A percentile compares a stretch with the other conserved stretches of the same genome.
These are phyloP conservation scores for Tanacetum coccineum DNA, from an alignment of 129 eudicot genomes.

Conservation along the genomic window DNA sequence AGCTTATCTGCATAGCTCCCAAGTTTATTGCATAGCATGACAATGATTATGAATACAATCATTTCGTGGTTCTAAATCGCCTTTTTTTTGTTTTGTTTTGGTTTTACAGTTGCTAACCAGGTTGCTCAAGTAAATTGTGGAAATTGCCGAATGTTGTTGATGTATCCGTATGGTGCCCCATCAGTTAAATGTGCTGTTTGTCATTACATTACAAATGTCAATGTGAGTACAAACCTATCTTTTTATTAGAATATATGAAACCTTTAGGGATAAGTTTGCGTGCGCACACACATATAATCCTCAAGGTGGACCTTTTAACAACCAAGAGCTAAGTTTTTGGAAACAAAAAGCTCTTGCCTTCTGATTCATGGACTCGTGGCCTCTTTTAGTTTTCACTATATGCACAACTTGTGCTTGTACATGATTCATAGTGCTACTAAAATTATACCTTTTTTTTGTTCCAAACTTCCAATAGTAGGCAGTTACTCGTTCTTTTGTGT, in stretches of 20 bases:
- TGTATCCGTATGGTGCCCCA: conserved; percentile 88
- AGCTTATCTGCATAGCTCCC: neutral
- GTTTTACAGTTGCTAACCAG: conserved; percentile 45
- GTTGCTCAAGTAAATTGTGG: conserved; percentile 83
- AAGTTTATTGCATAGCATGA: neutral
- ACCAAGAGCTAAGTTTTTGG: too few relatives aligned
- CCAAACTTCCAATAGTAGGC: too few relatives aligned
- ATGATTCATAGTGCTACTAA: too few relatives aligned
- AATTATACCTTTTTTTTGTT: too few relatives aligned
- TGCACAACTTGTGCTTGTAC: too few relatives aligned
- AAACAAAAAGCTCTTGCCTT: too few relatives aligned
- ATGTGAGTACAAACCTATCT: conserved; percentile 42
- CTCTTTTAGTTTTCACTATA: too few relatives aligned
- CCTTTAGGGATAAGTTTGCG: neutral
- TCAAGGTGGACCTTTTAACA: too few relatives aligned
- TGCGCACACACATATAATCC: neutral
- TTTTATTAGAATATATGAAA: neutral
- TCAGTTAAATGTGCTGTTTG: conserved; percentile 88
- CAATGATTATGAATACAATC: neutral
- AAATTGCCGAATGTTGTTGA: conserved; percentile 57
- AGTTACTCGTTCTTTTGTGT: too few relatives aligned
- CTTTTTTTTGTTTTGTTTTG: neutral
- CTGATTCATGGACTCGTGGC: too few relatives aligned
- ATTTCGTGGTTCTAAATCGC: neutral
- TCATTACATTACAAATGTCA: conserved; percentile 70